Conservation (phyloP, 1,284 basidiomycete genomes). For the Puccinia horiana region DNA sequence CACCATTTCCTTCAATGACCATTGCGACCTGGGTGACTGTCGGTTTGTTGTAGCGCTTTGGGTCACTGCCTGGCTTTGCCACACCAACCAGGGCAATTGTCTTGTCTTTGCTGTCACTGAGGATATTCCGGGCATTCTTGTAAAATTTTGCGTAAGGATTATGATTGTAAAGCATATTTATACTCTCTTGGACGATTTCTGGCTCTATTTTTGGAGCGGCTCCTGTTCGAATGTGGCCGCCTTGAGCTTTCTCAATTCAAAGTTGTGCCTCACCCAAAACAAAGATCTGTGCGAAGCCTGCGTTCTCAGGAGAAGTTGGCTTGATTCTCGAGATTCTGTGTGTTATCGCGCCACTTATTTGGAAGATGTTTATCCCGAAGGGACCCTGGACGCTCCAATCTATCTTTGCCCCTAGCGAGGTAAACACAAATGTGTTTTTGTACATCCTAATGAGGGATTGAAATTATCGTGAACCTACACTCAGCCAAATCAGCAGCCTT, state of each 20-base stretch:
- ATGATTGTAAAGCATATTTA: neutral
- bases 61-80: neutral
- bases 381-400: neutral
- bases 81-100: neutral
- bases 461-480: neutral
- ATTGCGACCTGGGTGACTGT: neutral
- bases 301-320: neutral
- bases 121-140: too few species aligned
- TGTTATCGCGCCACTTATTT: too few species aligned
- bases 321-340: too few species aligned
- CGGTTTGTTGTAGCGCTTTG: neutral
- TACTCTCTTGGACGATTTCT: neutral
- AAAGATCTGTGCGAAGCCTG: conserved; percentile 12
- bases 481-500: neutral
- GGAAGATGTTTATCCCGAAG: neutral
- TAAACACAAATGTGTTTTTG: neutral
- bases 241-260: too few species aligned
- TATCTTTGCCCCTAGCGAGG: neutral
- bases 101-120: too few species aligned
- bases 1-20: neutral
- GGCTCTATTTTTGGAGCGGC: too few species aligned
- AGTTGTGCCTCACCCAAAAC: neutral
- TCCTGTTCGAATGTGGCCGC: too few species aligned
- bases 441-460: neutral
- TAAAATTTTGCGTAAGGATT: conserved; percentile 12